Percentiles rank a stretch among this genome's conserved stretches.
Evolutionary conservation across 768 basidiomycete species (phyloP).

Genomic region (Pilatotrama ljubarskyi): DNA sequence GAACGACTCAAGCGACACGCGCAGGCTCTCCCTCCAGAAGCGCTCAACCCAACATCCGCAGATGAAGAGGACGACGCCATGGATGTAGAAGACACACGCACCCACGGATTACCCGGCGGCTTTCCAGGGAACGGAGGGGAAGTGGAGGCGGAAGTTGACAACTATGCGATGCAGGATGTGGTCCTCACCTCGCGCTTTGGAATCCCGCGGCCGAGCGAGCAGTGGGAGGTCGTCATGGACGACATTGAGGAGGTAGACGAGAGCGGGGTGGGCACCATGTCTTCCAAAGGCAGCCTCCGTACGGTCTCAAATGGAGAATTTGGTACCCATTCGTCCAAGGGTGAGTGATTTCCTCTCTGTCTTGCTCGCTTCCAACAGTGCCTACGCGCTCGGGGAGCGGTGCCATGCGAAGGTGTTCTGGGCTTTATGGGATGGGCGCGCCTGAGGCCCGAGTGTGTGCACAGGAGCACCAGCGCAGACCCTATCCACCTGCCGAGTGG

Average conservation of each 20-base stretch:
- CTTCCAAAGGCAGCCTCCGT: conserved; percentile 44
- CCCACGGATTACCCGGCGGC: background rate
- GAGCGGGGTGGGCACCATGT: conserved; percentile 47
- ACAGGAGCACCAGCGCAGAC: too few species aligned
- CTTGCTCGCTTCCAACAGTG: background rate
- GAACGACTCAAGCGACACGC: conserved; percentile 69
- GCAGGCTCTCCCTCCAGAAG: conserved; percentile 55
- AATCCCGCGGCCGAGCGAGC: conserved; percentile 66
- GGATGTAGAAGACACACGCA: conserved; percentile 28
- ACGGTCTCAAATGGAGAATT: conserved; percentile 59
- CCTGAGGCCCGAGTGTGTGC: too few species aligned
- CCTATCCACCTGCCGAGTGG: too few species aligned
- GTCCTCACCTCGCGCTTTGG: conserved; percentile 12
- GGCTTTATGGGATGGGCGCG: too few species aligned
- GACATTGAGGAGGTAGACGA: conserved; percentile 71
- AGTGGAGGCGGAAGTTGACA: conserved; percentile 5
- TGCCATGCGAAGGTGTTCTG: too few species aligned
- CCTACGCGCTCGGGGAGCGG: too few species aligned
- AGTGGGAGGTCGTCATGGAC: conserved; percentile 89
- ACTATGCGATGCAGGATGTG: conserved; percentile 12
- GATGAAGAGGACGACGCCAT: conserved; percentile 30
- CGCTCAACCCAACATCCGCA: conserved; percentile 34
- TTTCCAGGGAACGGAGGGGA: background rate
- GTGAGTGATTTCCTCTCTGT: conserved; percentile 39
- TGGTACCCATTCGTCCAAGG: conserved; percentile 66